Evolutionary conservation across 306 rosid genomes (phyloP).

Genomic region (Trifolium dubium): DNA sequence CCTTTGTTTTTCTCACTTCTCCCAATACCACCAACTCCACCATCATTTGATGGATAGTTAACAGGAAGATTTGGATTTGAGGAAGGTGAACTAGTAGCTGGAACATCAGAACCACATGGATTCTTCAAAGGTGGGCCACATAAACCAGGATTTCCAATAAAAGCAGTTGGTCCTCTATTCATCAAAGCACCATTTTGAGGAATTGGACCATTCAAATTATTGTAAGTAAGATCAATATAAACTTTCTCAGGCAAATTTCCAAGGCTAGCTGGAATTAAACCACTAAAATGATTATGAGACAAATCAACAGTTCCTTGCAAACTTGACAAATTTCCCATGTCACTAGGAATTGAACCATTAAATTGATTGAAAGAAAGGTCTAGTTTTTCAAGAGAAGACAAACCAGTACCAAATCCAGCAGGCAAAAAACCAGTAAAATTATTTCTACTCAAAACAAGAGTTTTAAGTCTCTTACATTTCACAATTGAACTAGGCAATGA

Average conservation of each 20-base stretch:
- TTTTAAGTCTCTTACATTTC: slow-evolving; percentile 77
- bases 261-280: slow-evolving; percentile 81
- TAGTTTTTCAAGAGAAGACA: slow-evolving; percentile 66
- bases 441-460: slow-evolving; percentile 71
- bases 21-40: slow-evolving; percentile 40
- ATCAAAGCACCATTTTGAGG: slow-evolving; percentile 96
- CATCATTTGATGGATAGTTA: slow-evolving; percentile 52
- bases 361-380: slow-evolving; percentile 81
- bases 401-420: slow-evolving; percentile 63
- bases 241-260: slow-evolving; percentile 98
- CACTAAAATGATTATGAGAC: slow-evolving; percentile 84
- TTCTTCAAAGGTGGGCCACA: slow-evolving; percentile 98
- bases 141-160: slow-evolving; percentile 86
- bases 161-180: slow-evolving; percentile 99
- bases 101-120: slow-evolving; percentile 67
- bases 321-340: slow-evolving; percentile 81
- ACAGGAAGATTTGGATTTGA: slow-evolving; percentile 75
- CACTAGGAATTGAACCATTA: slow-evolving; percentile 78
- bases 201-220: slow-evolving; percentile 83
- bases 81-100: slow-evolving; percentile 65
- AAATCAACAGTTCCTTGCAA: slow-evolving; percentile 91
- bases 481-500: slow-evolving; percentile 66
- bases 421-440: slow-evolving; percentile 81
- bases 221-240: slow-evolving; percentile 89
- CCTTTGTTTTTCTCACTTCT: slow-evolving; percentile 62